These are phyloP conservation scores for Tilletia setariae DNA, from an alignment of 1,284 basidiomycete genomes.

Conservation along the genomic window DNA sequence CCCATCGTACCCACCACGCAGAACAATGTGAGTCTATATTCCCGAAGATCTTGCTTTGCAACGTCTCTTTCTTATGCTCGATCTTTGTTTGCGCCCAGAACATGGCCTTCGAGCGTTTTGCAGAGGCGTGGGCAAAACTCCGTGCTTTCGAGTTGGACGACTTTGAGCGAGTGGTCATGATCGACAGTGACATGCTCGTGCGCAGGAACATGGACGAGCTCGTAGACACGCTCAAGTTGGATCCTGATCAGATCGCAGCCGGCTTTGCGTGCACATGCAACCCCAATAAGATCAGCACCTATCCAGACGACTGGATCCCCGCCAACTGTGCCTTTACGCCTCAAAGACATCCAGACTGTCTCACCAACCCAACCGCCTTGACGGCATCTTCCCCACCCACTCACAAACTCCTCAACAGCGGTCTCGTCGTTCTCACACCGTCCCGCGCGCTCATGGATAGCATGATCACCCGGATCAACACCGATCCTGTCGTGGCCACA, in stretches of 20 bases:
- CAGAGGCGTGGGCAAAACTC: constrained; percentile 52
- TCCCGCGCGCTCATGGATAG: constrained; percentile 59
- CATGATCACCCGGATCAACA: constrained; percentile 66
- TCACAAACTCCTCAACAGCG: constrained; percentile 78
- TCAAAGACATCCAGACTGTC: constrained; percentile 52
- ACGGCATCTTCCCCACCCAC: constrained; percentile 65
- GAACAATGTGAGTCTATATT: constrained; percentile 17
- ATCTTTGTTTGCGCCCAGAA: constrained; percentile 6
- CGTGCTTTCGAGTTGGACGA: constrained; percentile 44
- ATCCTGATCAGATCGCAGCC: constrained; percentile 72
- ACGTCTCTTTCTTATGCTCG: neutral
- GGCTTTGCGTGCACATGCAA: constrained; percentile 90
- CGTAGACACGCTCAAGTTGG: constrained; percentile 59
- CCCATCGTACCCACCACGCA: constrained; percentile 26
- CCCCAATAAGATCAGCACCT: constrained; percentile 74
- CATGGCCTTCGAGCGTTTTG: constrained; percentile 36
- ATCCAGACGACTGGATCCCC: constrained; percentile 85
- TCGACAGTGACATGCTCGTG: constrained; percentile 90
- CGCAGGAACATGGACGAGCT: constrained; percentile 86
- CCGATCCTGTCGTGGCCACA: constrained; percentile 66
- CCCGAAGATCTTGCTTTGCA: neutral
- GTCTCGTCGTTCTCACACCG: constrained; percentile 80
- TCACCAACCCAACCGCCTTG: constrained; percentile 58
- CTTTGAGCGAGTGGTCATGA: constrained; percentile 70
- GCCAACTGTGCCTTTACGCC: constrained; percentile 80